These are phyloP conservation scores for Colletotrichum magnum DNA, from an alignment of 2,329 filamentous ascomycete genomes.

Conservation along the genomic window DNA sequence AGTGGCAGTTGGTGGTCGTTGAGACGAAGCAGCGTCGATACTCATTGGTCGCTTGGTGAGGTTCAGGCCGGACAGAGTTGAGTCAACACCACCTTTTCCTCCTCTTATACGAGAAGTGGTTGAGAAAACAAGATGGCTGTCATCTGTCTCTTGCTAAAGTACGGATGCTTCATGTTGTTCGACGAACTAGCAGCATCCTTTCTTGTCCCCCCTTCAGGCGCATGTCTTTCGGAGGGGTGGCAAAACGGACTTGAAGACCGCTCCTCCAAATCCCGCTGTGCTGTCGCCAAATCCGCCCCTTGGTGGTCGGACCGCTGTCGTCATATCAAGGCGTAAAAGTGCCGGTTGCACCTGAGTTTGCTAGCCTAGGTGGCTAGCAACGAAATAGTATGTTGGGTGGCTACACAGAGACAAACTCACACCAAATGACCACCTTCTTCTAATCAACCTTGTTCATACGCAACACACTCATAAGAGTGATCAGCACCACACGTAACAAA, in stretches of 20 bases:
- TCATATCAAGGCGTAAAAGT: no score
- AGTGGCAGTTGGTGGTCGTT: constrained; percentile 4
- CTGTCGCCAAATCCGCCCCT: not conserved
- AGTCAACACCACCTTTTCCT: constrained; percentile 6
- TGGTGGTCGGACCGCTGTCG: not conserved
- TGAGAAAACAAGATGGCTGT: constrained; percentile 21
- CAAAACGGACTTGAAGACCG: constrained; percentile 3
- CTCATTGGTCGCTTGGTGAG: not conserved
- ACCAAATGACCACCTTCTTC: no score
- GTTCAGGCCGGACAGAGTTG: constrained; percentile 2
- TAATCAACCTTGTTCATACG: not conserved
- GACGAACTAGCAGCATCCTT: constrained; percentile 16
- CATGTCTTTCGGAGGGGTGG: not conserved
- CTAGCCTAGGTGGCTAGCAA: not conserved
- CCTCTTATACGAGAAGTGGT: not conserved
- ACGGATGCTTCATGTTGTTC: constrained; percentile 26
- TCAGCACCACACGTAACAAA: not conserved
- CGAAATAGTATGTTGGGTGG: not conserved
- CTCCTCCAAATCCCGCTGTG: not conserved
- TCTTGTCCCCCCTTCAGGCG: not conserved
- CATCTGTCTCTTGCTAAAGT: constrained; percentile 25
- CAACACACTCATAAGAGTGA: not conserved
- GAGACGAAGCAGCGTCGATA: not conserved
- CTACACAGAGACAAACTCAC: not conserved
- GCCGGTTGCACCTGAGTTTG: not conserved